A percentile compares a stretch with the other conserved stretches of the same genome.
Evolutionary conservation across 805 yeast genomes (phyloP).

Genomic region (Candida ascalaphidarum): DNA sequence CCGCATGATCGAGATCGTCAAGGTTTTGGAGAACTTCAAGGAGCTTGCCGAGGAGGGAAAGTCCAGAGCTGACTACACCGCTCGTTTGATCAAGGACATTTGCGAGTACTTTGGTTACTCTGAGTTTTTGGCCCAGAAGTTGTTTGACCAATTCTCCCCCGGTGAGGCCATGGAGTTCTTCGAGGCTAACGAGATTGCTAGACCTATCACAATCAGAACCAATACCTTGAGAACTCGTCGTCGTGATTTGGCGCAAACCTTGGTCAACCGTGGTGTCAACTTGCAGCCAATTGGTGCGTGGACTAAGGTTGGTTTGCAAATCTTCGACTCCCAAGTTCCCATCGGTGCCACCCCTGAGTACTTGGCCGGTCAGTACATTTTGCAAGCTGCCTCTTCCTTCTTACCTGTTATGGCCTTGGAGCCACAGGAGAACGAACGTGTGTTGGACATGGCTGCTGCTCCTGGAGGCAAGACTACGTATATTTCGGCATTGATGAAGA

Average conservation of each 20-base stretch:
- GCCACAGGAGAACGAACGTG: constrained; percentile 95
- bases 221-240: constrained; percentile 92
- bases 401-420: constrained; percentile 95
- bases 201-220: constrained; percentile 97
- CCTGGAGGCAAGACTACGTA: constrained; percentile 99
- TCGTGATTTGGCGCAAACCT: constrained; percentile 89
- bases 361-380: constrained; percentile 92
- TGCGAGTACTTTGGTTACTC: constrained; percentile 92
- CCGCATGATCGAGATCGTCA: constrained; percentile 90
- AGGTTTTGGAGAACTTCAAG: constrained; percentile 86
- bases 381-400: constrained; percentile 98
- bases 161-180: constrained; percentile 96
- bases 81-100: constrained; percentile 75
- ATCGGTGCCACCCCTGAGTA: constrained; percentile 99
- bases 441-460: constrained; percentile 98
- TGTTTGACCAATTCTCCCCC: constrained; percentile 86
- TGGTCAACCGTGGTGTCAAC: constrained; percentile 95
- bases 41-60: constrained; percentile 77
- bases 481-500: constrained; percentile 92
- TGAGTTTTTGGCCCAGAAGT: constrained; percentile 85
- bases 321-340: constrained; percentile 98
- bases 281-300: constrained; percentile 95
- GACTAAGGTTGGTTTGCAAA: constrained; percentile 97
- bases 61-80: constrained; percentile 75
- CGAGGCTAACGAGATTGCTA: constrained; percentile 94